Evolutionary conservation across 768 basidiomycete genomes (phyloP), one percentile per base, ranked within the genome.

Genomic region (Lepiota venenata): DNA sequence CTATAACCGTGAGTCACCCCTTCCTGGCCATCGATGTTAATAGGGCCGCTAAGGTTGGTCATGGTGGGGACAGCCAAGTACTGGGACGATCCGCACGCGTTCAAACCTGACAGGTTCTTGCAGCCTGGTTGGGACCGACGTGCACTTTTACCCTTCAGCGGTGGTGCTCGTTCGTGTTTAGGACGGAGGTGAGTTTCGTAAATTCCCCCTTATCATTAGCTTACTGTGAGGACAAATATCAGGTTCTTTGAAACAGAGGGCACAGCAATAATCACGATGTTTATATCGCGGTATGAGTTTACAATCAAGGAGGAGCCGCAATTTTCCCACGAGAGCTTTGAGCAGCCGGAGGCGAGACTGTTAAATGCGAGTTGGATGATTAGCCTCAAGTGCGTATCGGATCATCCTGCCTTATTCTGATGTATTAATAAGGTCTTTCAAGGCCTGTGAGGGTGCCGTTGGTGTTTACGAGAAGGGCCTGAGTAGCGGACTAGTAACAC

Each of bases 241-340:
- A 77, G 73, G 54, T 78, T 77, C 62, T 67, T 68, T 18, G 77
- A 81, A 62, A 77, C 72, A 9, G 77, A 78, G 63, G 74, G 65
- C 18, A 65, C 76, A 20, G 78, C 74, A 2, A 69, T 74, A 22
- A 63, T 82, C 15, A 73, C 75, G 15, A 63, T 74, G 64, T 58
- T 81, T 18, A 63, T 80, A 12, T 66, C 66, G 11, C 64, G 62
- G 36, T 82, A 75, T 64, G 70, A 67, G 47, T 68, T 81, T 47
- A 69, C 73, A 39, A 60, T 80, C 22, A 73, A 72, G 53, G 75
- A 79, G 21, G 78, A 81, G 44, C 73, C 74, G 10, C 68, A 74
- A 54, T 80, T 76, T 59, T 69, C 69, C 0, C 50, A 56, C 5
- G 78, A 78, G 61, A 71, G 69, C 3, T 74, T 77, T 50, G 74